Evolutionary conservation across 139 green algal genomes (phyloP), one percentile per base, ranked within the genome.

Genomic region (Edaphochlamys debaryana): DNA sequence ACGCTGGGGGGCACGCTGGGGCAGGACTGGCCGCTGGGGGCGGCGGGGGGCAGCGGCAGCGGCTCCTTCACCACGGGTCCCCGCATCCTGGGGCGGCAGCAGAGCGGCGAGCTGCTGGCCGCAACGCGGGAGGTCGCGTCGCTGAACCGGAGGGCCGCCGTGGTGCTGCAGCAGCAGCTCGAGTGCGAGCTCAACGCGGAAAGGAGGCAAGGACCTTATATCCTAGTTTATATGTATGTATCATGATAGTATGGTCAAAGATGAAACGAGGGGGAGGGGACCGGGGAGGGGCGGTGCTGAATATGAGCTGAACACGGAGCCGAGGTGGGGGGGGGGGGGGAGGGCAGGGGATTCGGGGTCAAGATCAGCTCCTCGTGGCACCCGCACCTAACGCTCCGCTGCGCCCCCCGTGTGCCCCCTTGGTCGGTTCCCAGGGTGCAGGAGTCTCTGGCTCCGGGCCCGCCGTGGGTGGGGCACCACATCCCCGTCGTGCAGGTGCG

Each of bases 151-250:
- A 79, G 80, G 2, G 93, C 91, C 22, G 67, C 69, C 6, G 67
- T 94, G 64, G 89, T 95, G 81, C 89, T 95, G 86, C 75, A 89
- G 82, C 80, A 92, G 79, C 93, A 95, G 87, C 38, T 82, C 27
- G 86, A 91, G 25, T 88, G 93, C 5, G 91, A 96, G 64, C 37
- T 15, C 37, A 22, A 87, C 79, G 60, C 85, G 30, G 41, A 87
- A 3, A n/a, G 67, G 41, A 80, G 58, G 73, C 78, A 32, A 1
- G 67, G 41, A 13, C 11, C 45, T 54, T n/a, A n/a, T n/a, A n/a
- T n/a, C n/a, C n/a, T n/a, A n/a, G n/a, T n/a, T n/a, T n/a, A n/a
- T n/a, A n/a, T n/a, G n/a, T n/a, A n/a, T n/a, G n/a, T n/a, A n/a
- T n/a, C n/a, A n/a, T n/a, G n/a, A n/a, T n/a, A n/a, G n/a, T n/a